Evolutionary conservation across 148 eudicot species (phyloP).

Genomic region (Fallopia convolvulus): DNA sequence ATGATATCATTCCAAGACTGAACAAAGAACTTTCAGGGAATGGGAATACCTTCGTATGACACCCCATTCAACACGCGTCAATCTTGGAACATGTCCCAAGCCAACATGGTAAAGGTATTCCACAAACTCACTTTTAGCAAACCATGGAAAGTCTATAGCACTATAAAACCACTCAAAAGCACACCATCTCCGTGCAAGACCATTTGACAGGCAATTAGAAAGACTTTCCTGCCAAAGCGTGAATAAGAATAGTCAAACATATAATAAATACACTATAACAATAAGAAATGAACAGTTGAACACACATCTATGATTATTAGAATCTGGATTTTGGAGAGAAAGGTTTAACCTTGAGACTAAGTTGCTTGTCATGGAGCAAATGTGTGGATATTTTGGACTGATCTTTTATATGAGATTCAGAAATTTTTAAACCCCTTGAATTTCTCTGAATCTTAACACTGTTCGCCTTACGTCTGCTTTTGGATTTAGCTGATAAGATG

Average conservation of each 20-base stretch:
- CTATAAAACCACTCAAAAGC: constrained; percentile 95
- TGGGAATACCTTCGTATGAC: constrained; percentile 86
- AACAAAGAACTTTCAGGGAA: background rate
- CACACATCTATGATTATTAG: background rate
- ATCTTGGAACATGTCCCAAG: constrained; percentile 91
- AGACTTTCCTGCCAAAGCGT: constrained; percentile 45
- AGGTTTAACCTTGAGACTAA: constrained; percentile 41
- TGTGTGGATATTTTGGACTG: constrained; percentile 26
- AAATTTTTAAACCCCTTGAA: constrained; percentile 31
- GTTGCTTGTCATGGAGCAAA: constrained; percentile 27
- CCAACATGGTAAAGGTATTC: constrained; percentile 96
- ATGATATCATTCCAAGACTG: background rate
- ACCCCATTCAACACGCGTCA: constrained; percentile 99
- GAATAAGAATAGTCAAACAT: background rate
- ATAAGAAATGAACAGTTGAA: background rate
- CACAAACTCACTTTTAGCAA: constrained; percentile 94
- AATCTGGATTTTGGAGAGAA: background rate
- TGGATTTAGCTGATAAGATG: constrained; percentile 42
- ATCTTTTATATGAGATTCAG: constrained; percentile 30
- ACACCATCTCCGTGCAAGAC: constrained; percentile 71
- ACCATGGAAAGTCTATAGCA: constrained; percentile 99
- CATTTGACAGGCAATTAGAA: constrained; percentile 53
- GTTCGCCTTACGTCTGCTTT: constrained; percentile 68
- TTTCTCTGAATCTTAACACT: constrained; percentile 39
- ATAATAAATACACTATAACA: background rate